Evolutionary conservation across 2,329 filamentous ascomycete genomes (phyloP), one percentile per base, ranked within the genome.

Genomic region (Diaporthe caulivora): DNA sequence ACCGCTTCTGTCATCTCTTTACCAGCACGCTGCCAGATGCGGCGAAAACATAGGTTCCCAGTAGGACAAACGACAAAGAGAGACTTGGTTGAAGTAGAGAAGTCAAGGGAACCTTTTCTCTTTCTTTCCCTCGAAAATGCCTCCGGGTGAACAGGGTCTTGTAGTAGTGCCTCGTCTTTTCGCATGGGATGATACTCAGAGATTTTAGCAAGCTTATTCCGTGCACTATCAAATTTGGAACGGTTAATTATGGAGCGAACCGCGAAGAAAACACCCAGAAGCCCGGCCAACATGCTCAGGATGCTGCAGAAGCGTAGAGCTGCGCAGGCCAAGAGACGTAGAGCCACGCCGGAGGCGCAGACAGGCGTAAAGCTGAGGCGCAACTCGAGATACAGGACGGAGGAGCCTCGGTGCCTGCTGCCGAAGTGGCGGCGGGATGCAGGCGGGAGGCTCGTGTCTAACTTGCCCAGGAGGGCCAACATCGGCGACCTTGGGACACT

Each of bases 381-480:
- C 60, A 65, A 51, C 6, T 49, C 44, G 5, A 65, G 31, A 18
- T 65, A 51, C 29, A 65, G 42, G 8, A 15, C 51, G 17, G 44
- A 65, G 60, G 44, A 65, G 44, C 60, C 60, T 17, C 1, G 1
- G 44, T 6, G 11, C 9, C 29, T 18, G 1, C n/a, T 9, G 29
- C 60, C 60, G 37, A 65, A 37, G 15, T 65, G 60, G 44, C 18
- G 0, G 44, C 60, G 44, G 5, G 21, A 51, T 44, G 18, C 10
- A 11, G 7, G 8, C 0, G 44, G 44, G 2, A 37, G 60, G 44
- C 60, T 65, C 3, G 21, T 65, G 13, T 51, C 60, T 13, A 34
- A 49, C 29, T 13, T 65, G 44, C 60, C 60, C 18, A 37, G 11
- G 7, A 31, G 60, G 44, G 26, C 60, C 42, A 64, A 64, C 60